Conservation (phyloP, 352 stramenopile species). For the Plasmopara halstedii region DNA sequence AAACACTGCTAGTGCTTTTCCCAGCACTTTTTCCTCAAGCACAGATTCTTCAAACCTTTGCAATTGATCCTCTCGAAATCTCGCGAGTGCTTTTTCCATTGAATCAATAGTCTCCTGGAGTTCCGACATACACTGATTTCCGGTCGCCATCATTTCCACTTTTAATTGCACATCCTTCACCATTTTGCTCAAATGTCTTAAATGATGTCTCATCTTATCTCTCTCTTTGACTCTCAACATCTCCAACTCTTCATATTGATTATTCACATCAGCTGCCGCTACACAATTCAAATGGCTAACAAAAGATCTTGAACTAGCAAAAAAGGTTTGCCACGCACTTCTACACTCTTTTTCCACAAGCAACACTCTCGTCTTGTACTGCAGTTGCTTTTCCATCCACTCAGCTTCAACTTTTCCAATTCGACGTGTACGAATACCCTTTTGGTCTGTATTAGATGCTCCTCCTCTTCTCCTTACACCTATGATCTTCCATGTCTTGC, state of each 20-base stretch:
- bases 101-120: conserved; percentile 47
- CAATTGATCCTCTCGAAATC: conserved; percentile 30
- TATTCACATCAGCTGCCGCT: conserved; percentile 29
- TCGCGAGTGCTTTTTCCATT: conserved; percentile 34
- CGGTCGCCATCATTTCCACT: conserved; percentile 42
- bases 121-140: conserved; percentile 32
- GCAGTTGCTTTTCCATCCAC: conserved; percentile 60
- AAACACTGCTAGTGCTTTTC: conserved; percentile 41
- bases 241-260: conserved; percentile 33
- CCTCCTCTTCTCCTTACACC: conserved; percentile 23
- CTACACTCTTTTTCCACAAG: conserved; percentile 51
- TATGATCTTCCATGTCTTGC: conserved; percentile 24
- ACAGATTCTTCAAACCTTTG: conserved; percentile 37
- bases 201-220: conserved; percentile 27
- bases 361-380: conserved; percentile 29
- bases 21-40: conserved; percentile 49
- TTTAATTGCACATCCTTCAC: conserved; percentile 26
- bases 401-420: conserved; percentile 36
- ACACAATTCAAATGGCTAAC: conserved; percentile 5
- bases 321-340: conserved; percentile 44
- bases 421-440: conserved; percentile 6
- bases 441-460: background rate
- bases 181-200: conserved; percentile 25
- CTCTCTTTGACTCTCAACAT: conserved; percentile 19
- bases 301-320: conserved; percentile 20